Base-by-base conservation (phyloP, 441 rosid species). In the Bruguiera hainesii region DNA sequence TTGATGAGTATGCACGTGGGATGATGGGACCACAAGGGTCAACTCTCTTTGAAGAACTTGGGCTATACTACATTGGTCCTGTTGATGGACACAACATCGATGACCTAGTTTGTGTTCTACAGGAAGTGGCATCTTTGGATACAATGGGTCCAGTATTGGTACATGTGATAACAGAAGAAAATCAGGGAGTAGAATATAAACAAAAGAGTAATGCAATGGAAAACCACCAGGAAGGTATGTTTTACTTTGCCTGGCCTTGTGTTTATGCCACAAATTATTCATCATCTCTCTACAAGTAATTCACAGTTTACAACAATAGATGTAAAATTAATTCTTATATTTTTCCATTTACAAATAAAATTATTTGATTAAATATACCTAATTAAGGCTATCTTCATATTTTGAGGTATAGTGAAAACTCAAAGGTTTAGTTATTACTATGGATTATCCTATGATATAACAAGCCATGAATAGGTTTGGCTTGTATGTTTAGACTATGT, bases 1-100 rank as follows among this genome's bases (percentile, higher is more conserved):
- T 94, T 58, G 98, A 93, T 76, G 97, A 93, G 82, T 93, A 85
- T 81, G 95, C 97, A 28, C 97, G 98, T 73, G 98, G 98, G 75
- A 81, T 93, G 96, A 76, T 93, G 37, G 96, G 98, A 77, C 96
- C 97, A 62, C 78, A 61, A 6, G 98, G 98, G 73, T 76, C 98
- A 60, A 93, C 95, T 65, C 97, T 93, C 33, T 93, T 91, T 67
- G 98, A 93, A 68, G 98, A 93, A 78, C 97, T 91, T 61, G 98
- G 96, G 26, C 70, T 93, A 77, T 91, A 91, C 73, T 91, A 91
- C 78, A 88, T 93, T 65, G 98, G 98, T 63, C 98, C 98, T 60
- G 88, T 93, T 68, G 96, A 93, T 79, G 97, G 98, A 37, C 96
- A 91, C 85, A 93, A 82, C 75, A 77, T 89, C 49, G 93, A 89